phyloP scores from a whole-genome alignment of 1,139 yeast genomes.

The Kodamaea suecica region DNA sequence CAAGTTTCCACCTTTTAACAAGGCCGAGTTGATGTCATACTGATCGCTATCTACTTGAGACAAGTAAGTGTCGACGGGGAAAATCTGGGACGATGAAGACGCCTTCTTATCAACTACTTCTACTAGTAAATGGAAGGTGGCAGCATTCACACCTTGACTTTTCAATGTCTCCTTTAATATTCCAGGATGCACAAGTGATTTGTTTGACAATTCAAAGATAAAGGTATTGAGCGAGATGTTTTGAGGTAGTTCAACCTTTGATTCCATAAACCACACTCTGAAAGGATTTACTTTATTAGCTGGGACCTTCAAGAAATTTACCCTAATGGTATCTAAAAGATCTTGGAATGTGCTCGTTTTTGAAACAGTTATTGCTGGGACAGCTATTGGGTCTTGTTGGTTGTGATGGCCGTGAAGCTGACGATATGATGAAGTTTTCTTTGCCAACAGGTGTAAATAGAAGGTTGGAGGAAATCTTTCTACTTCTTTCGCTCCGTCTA shows the following conservation, averaged over 20 bases:
- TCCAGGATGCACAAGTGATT: constrained; percentile 28
- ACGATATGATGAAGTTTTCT: constrained; percentile 10
- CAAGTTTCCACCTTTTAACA: constrained; percentile 31
- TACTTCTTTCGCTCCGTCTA: constrained; percentile 37
- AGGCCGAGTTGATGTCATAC: constrained; percentile 16
- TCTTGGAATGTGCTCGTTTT: constrained; percentile 35
- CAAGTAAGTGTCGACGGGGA: constrained; percentile 31
- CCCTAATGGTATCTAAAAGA: constrained; percentile 27
- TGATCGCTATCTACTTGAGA: constrained; percentile 17
- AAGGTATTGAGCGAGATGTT: constrained; percentile 27
- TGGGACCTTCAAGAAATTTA: constrained; percentile 13
- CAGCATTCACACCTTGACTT: constrained; percentile 30
- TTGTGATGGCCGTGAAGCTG: constrained; percentile 11
- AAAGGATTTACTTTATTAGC: constrained; percentile 7
- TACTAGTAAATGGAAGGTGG: constrained; percentile 32
- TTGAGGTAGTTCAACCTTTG: constrained; percentile 24
- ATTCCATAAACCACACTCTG: constrained; percentile 41
- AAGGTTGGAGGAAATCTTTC: constrained; percentile 55
- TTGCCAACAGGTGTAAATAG: constrained; percentile 47
- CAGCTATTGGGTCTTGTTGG: constrained; percentile 12
- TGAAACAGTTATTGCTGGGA: constrained; percentile 22
- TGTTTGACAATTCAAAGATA: constrained; percentile 29
- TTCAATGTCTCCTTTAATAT: constrained; percentile 25
- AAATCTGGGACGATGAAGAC: constrained; percentile 13
- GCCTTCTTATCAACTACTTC: constrained; percentile 27